Base-by-base conservation (phyloP, 202 grass and related monocot genomes). In the Schoenoplectus tabernaemontani region DNA sequence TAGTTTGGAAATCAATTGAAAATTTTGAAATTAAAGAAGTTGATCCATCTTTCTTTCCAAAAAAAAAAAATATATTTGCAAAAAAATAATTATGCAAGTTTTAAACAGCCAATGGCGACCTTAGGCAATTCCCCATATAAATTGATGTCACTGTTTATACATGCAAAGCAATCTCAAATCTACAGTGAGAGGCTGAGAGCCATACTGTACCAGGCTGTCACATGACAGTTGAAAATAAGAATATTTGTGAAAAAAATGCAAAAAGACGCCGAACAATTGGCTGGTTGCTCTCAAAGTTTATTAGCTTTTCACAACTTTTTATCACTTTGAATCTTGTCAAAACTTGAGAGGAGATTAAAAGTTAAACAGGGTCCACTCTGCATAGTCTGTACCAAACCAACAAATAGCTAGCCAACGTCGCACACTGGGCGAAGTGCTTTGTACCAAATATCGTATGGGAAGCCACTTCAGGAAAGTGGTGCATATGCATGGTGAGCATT, bases 41-140 rank as follows among this genome's bases (percentile, higher is more conserved):
- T 56, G 17, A 20, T n/a, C 16, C 15, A 65, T 39, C 16, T 37
- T 38, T 38, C 7, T 38, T 5, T 5, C 15, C 1, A n/a, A 56
- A 56, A 56, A 56, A n/a, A 54, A 13, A 64, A 43, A 44, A 68
- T 13, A 50, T 2, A 50, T n/a, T n/a, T n/a, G 16, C 1, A 2
- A 51, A 59, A 59, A 59, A 11, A 59, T 23, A 2, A 58, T 63
- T 2, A 56, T 41, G 24, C 43, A 63, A 50, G 38, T 3, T 24
- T 17, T 8, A 20, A 7, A 47, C 39, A 22, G 61, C 61, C 53
- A 44, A 79, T 82, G 85, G 17, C 82, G 15, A 91, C 90, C 79
- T 34, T 16, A 19, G 15, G 33, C 2, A 36, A 67, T 67, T 67
- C 64, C 42, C 17, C 16, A 72, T 28, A 22, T 86, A 38, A 74